phyloP scores from a whole-genome alignment of 2,329 filamentous ascomycete genomes.

The Aspergillus fijiensis region DNA sequence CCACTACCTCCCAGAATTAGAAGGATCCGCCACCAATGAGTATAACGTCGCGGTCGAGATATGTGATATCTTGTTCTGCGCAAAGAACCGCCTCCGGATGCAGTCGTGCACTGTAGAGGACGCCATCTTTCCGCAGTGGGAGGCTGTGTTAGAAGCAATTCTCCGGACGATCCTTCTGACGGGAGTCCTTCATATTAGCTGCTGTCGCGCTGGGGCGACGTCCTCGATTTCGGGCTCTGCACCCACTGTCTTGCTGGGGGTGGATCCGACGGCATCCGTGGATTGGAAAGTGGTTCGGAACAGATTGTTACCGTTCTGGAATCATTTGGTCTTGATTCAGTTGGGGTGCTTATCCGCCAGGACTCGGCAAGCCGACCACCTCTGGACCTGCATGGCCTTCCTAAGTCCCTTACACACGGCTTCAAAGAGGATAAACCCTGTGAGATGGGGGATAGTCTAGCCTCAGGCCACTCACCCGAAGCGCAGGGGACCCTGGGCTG shows the following conservation, averaged over 20 bases:
- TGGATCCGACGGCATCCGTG: neutral
- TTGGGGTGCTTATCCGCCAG: neutral
- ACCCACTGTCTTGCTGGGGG: neutral
- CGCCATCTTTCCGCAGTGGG: neutral
- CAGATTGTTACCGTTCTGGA: neutral
- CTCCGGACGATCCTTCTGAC: neutral
- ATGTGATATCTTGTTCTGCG: neutral
- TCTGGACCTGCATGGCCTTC: neutral
- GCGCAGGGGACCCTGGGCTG: neutral
- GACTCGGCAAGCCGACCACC: neutral
- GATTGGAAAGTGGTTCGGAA: neutral
- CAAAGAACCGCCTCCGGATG: neutral
- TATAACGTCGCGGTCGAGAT: neutral
- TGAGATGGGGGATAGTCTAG: neutral
- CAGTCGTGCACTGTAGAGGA: neutral
- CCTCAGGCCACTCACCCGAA: neutral
- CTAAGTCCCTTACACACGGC: neutral
- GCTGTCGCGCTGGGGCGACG: neutral
- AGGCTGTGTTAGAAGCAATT: neutral
- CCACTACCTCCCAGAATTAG: too few relatives aligned
- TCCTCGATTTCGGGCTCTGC: neutral
- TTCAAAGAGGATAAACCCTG: neutral
- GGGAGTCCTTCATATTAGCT: neutral
- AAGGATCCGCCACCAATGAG: too few relatives aligned
- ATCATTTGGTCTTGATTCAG: neutral